Evolutionary conservation across 768 basidiomycete species (phyloP).

Genomic region (Asterophora lycoperdoides): DNA sequence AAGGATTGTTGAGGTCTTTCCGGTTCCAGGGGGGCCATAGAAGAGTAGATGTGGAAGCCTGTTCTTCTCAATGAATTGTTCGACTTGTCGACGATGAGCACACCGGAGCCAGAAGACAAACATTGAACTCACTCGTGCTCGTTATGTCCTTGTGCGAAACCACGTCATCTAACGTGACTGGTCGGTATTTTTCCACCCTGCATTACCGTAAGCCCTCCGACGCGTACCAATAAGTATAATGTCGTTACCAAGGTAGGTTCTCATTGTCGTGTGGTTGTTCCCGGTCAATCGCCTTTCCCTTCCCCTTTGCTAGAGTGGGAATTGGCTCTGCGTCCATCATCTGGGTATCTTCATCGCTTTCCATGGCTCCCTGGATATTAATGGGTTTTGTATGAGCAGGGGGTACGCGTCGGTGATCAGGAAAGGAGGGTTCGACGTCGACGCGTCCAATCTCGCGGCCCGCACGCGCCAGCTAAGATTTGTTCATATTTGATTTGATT

Average conservation of each 20-base stretch:
- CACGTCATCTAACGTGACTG: conserved; percentile 86
- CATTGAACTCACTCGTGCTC: conserved; percentile 67
- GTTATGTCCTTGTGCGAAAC: conserved; percentile 97
- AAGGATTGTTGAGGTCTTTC: conserved; percentile 96
- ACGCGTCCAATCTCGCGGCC: conserved; percentile 15
- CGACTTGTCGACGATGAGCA: conserved; percentile 52
- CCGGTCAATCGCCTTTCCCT: conserved; percentile 56
- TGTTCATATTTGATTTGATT: conserved; percentile 7
- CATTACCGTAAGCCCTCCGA: conserved; percentile 11
- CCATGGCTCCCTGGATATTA: conserved; percentile 34
- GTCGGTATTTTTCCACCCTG: conserved; percentile 98
- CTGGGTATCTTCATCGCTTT: conserved; percentile 51
- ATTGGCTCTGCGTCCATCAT: conserved; percentile 46
- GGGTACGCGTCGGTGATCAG: not conserved
- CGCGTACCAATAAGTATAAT: not conserved
- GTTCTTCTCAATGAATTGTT: conserved; percentile 94
- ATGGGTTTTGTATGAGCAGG: not conserved
- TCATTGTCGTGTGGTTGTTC: conserved; percentile 47
- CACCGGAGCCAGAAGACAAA: conserved; percentile 3
- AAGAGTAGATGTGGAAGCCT: conserved; percentile 92
- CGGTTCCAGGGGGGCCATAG: conserved; percentile 97
- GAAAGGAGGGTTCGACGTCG: not conserved
- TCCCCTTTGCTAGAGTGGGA: conserved; percentile 51
- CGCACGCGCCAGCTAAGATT: conserved; percentile 9
- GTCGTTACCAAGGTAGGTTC: conserved; percentile 76